Evolutionary conservation across 78 protist species (phyloP).

Genomic region (Anaeramoeba flamelloides): DNA sequence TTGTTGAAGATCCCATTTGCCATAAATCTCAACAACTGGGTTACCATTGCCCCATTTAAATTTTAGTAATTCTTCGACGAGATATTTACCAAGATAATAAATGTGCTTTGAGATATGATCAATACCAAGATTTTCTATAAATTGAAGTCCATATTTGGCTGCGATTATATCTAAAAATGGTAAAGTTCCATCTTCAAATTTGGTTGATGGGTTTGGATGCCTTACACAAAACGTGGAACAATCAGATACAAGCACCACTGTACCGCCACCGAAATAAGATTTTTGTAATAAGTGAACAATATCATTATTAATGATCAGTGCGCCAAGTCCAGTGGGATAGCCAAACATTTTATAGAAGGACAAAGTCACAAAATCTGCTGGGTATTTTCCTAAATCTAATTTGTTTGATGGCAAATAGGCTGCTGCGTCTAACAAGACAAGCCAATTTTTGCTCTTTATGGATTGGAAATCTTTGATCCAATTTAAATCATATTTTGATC

Average conservation of each 20-base stretch:
- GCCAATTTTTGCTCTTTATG: too few species aligned
- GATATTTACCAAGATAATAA: too few species aligned
- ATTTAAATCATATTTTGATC: slow-evolving; percentile 27
- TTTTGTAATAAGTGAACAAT: background rate
- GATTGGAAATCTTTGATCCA: too few species aligned
- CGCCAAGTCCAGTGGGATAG: slow-evolving; percentile 80
- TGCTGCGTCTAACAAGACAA: slow-evolving; percentile 47
- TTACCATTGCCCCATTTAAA: background rate
- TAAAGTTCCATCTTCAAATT: slow-evolving; percentile 17
- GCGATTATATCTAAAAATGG: slow-evolving; percentile 17
- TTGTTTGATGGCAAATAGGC: slow-evolving; percentile 27
- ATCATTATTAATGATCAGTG: slow-evolving; percentile 48
- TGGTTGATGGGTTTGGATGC: background rate
- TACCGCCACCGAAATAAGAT: background rate
- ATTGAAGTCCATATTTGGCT: slow-evolving; percentile 1
- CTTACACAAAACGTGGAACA: background rate
- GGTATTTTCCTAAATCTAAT: slow-evolving; percentile 29
- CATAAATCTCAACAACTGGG: slow-evolving; percentile 15
- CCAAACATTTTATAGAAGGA: slow-evolving; percentile 84
- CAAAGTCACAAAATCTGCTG: slow-evolving; percentile 40
- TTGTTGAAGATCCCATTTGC: slow-evolving; percentile 4
- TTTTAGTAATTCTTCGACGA: too few species aligned
- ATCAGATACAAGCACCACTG: background rate
- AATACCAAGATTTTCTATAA: background rate
- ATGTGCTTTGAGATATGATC: too few species aligned